Evolutionary conservation across 768 basidiomycete species (phyloP), one percentile per base, ranked within the genome.

Genomic region (Mycena rosella): DNA sequence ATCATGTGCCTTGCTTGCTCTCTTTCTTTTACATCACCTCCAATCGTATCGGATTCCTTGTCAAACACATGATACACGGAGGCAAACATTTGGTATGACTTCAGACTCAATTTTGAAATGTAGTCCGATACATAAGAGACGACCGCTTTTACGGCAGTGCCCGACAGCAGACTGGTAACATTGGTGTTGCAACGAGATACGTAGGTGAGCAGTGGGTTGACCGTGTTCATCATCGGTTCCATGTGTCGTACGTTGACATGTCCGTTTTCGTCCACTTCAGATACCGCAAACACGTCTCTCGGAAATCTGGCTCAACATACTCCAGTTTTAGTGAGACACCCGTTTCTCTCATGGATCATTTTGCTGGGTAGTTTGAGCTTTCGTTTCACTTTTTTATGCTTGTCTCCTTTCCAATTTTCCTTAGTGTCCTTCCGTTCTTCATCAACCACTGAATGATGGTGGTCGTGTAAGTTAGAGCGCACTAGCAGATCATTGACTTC

Each of bases 91-190:
- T 72, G 72, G 70, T 82, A 75, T 0, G 79, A 82, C 49, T 83
- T 85, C 14, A 86, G 65, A 2, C 71, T 47, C 0, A 73, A 49
- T 67, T 86, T 86, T 0, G 81, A 83, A 0, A 85, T 76, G 69
- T 86, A 86, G 38, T 86, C 82, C 6, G 83, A 75, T 0, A 83
- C 75, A 73, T 84, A 84, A 24, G 77, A 71, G 0, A 83, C 63
- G 3, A 82, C 74, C 18, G 80, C 75, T 55, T 83, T 82, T 1
- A 85, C 75, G 0, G 79, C 73, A 5, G 83, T 84, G 0, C 83
- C 83, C 22, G 80, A 83, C 20, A 78, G 54, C 1, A 84, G 54
- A 60, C 78, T 77, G 0, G 81, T 80, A 0, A 81, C 76, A 13
- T 44, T 20, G 5, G 42, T 44, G n/a, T 44, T 44, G 42, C 42